Evolutionary conservation across 176 grass and related monocot genomes (phyloP), one percentile per base, ranked within the genome.

Genomic region (Poa annua): DNA sequence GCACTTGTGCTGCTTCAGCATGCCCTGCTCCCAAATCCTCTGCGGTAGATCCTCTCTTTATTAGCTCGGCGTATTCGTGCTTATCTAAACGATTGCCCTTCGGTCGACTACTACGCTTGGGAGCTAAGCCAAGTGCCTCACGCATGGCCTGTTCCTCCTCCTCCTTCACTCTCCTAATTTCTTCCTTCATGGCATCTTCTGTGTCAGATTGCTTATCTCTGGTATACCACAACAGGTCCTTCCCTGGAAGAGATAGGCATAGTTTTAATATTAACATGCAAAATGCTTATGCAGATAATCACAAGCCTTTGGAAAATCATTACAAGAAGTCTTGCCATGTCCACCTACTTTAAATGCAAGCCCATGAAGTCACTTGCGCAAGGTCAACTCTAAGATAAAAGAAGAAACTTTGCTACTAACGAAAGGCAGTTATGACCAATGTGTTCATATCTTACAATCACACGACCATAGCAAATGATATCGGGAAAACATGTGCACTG

Each of bases 91-190:
- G 84, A 77, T 87, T 95, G 8, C 92, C 93, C 83, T 95, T 69
- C 48, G 87, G 77, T 38, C 83, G 87, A 75, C 85, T 92, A 54
- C 85, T 86, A 51, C 96, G 91, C 79, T 95, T 95, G 26, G 96
- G 92, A 86, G 91, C 96, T 85, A 98, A 91, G 76, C 96, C 96
- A 84, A 98, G 92, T 42, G 93, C 93, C 69, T 98, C 96, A 12
- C 85, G 85, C 93, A 98, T 98, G 24, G 96, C 89, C 51, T 95
- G 96, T 81, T 98, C 96, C 78, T 98, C 96, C 84, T 95, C 96
- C 85, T 98, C 93, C 77, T 95, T 98, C 19, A 98, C 88, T 83
- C 91, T 93, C 83, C 91, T 98, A 55, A 98, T 90, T 84, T 98
- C 96, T 60, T 95, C 91, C 80, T 95, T 98, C 38, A 93, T 47